Evolutionary conservation across 2,329 filamentous ascomycete species (phyloP), one percentile per base, ranked within the genome.

Genomic region (Coniella vitis): DNA sequence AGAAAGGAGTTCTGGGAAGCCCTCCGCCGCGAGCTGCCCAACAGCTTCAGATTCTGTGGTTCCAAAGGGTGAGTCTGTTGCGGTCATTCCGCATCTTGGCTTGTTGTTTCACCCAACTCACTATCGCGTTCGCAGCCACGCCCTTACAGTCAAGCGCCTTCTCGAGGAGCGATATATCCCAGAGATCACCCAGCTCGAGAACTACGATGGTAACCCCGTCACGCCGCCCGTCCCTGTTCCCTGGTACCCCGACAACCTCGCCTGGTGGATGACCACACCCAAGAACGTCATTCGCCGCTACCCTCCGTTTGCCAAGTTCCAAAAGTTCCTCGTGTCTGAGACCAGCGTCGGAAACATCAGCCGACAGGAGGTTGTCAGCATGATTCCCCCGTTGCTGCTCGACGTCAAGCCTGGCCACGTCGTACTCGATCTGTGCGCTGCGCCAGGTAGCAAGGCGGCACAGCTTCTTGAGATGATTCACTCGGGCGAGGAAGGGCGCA

Each of bases 261-360:
- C 93, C 43, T 98, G 94, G 86, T 90, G 84, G 68, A 97, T 97
- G 90, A 95, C 90, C 39, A 97, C 91, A 5, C 89, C 93, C 54
- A 98, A 97, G 76, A 90, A 95, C 63, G 85, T 97, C 56, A 80
- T 98, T 54, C 86, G 93, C 60, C 90, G 90, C 64, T 95, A 95
- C 67, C 83, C 88, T 32, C 93, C 93, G 3, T 98, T 98, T 65
- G 84, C 90, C 43, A 86, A 87, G 22, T 97, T 98, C 70, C 93
- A 98, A 67, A 95, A 94, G 65, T 98, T 96, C 73, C 78, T 98
- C 44, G 93, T 98, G 43, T 94, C 91, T 45, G 93, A 98, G 75
- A 96, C 93, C 4, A 90, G 87, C 49, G 90, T 97, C 19, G 93
- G 93, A 60, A 98, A 97, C 66, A 97, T 98, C 61, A 95, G 87